Conservation (phyloP, 2,329 filamentous ascomycete genomes). For the Diaporthe vexans region DNA sequence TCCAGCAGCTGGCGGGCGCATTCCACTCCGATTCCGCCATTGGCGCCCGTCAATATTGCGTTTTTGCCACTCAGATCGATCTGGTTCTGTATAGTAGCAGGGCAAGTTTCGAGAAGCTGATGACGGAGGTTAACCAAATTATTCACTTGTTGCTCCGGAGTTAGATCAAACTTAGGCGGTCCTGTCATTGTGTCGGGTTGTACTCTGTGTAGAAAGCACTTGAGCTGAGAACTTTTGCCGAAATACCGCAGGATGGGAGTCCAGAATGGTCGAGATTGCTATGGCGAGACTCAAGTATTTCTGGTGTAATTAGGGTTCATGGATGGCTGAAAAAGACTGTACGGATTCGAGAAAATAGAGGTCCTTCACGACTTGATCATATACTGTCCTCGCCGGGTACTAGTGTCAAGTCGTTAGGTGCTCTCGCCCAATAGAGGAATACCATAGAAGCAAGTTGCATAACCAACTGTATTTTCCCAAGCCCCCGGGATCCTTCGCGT, state of each 20-base stretch:
- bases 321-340: not conserved
- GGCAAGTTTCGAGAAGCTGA: slow-evolving; percentile 17
- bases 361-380: no score
- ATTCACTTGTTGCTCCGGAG: not conserved
- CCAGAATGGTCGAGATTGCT: no score
- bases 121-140: not conserved
- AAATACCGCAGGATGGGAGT: no score
- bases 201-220: not conserved
- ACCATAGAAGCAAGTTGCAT: not conserved
- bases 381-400: not conserved
- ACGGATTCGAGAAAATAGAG: no score
- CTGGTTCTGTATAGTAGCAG: not conserved
- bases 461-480: not conserved
- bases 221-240: not conserved
- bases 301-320: not conserved
- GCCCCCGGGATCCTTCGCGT: not conserved
- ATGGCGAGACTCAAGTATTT: not conserved
- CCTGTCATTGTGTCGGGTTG: not conserved
- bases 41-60: slow-evolving; percentile 56
- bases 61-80: slow-evolving; percentile 46
- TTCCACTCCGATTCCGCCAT: slow-evolving; percentile 56
- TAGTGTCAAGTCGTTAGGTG: not conserved
- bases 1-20: slow-evolving; percentile 51
- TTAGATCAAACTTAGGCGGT: not conserved
- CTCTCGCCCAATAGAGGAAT: not conserved